Percentiles rank a stretch among this genome's conserved stretches.
Conservation (phyloP, 345 rosid genomes). For the Combretum micranthum region DNA sequence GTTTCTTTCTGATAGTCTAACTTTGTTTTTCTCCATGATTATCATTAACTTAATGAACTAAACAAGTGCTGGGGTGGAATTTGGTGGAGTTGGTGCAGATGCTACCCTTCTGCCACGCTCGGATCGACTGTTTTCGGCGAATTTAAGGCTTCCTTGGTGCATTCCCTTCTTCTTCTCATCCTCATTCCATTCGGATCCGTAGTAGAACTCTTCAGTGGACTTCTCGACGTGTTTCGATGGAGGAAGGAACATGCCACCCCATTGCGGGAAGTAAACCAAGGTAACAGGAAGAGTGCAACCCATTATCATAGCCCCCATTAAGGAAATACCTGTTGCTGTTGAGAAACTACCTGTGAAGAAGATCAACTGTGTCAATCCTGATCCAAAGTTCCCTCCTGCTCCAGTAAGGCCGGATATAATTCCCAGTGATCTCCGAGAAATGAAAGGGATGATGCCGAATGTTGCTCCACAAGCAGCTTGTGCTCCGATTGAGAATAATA, state of each 20-base stretch:
- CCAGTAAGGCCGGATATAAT: constrained; percentile 73
- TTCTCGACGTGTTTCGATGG: constrained; percentile 36
- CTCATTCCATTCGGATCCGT: constrained; percentile 55
- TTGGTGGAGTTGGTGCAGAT: constrained; percentile 39
- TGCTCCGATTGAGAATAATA: constrained; percentile 64
- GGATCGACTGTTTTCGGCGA: constrained; percentile 64
- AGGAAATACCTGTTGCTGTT: constrained; percentile 49
- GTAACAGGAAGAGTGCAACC: constrained; percentile 56
- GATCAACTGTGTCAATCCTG: constrained; percentile 63
- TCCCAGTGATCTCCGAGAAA: constrained; percentile 65
- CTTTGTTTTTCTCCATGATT: not conserved
- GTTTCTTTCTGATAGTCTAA: not conserved
- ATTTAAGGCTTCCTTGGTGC: constrained; percentile 57
- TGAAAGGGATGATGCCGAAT: constrained; percentile 68
- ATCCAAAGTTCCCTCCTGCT: constrained; percentile 76
- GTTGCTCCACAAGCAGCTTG: constrained; percentile 91
- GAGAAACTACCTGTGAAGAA: constrained; percentile 55
- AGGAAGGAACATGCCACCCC: constrained; percentile 71
- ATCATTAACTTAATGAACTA: constrained; percentile 11
- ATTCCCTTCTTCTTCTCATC: constrained; percentile 55
- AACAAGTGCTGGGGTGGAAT: constrained; percentile 38
- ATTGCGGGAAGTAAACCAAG: constrained; percentile 67
- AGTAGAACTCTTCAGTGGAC: constrained; percentile 51
- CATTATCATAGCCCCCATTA: constrained; percentile 71
- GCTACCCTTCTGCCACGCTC: constrained; percentile 55